Percentiles rank a stretch among this genome's conserved stretches.
These are phyloP conservation scores for Trichoderma virens DNA, from an alignment of 495 filamentous ascomycete species.

Conservation along the genomic window DNA sequence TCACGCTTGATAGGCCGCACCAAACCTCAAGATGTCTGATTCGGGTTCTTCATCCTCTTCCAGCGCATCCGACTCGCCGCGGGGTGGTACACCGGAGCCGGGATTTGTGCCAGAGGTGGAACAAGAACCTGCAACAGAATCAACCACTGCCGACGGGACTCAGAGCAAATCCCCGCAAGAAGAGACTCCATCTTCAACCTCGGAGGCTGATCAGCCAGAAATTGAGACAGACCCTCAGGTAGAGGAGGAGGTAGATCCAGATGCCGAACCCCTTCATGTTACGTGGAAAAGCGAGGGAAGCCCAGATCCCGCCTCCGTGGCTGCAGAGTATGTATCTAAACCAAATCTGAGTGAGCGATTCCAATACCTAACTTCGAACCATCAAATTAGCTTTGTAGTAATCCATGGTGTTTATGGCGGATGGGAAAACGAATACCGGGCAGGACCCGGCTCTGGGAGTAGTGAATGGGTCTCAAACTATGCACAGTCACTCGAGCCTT, in stretches of 20 bases:
- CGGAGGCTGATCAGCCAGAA: not conserved
- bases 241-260: not conserved
- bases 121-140: not conserved
- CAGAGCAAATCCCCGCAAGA: not conserved
- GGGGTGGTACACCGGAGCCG: conserved; percentile 1
- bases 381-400: conserved; percentile 8
- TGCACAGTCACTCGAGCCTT: not conserved
- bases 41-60: conserved; percentile 1
- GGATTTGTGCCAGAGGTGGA: not conserved
- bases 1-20: not conserved
- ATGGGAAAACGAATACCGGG: conserved; percentile 6
- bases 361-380: too few relatives aligned
- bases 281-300: not conserved
- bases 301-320: not conserved
- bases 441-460: conserved; percentile 6
- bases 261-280: not conserved
- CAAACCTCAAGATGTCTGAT: conserved; percentile 8
- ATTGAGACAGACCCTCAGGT: not conserved
- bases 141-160: not conserved
- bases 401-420: conserved; percentile 13
- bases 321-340: not conserved
- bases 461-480: not conserved
- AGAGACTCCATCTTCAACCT: not conserved
- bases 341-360: not conserved
- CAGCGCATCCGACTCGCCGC: not conserved